Percentiles rank a stretch among this genome's conserved stretches.
Conservation (phyloP, 23 red algal genomes). For the Gracilaria caudata region DNA sequence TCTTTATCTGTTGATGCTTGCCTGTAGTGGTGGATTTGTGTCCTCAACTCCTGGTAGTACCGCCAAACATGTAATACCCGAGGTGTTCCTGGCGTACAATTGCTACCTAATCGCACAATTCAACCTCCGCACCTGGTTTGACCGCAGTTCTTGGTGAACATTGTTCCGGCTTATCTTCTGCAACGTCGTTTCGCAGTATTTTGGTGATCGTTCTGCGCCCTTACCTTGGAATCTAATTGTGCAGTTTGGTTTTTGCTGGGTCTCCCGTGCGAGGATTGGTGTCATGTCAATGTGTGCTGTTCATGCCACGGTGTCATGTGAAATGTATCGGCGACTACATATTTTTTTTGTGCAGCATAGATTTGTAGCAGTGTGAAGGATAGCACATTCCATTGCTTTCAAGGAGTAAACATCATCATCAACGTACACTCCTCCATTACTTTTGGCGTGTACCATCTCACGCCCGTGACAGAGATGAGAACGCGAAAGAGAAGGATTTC, state of each 20-base stretch:
- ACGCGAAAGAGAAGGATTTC: no score
- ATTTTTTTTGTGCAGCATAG: conserved; percentile 2
- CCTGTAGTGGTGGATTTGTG: not conserved
- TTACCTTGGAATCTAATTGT: not conserved
- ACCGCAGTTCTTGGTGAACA: not conserved
- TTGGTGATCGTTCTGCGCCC: conserved; percentile 8
- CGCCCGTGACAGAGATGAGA: not conserved
- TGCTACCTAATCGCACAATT: not conserved
- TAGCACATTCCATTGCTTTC: not conserved
- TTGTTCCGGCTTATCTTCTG: not conserved
- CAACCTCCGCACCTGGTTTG: not conserved
- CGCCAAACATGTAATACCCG: not conserved
- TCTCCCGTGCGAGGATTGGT: not conserved
- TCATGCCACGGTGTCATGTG: not conserved
- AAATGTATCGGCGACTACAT: not conserved
- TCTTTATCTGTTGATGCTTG: not conserved
- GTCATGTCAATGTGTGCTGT: not conserved
- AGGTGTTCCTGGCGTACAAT: not conserved
- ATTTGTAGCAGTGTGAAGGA: not conserved
- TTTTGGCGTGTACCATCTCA: not conserved
- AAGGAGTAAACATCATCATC: not conserved
- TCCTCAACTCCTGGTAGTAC: not conserved
- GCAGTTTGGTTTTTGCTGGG: not conserved
- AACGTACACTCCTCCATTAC: not conserved
- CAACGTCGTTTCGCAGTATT: not conserved